phyloP scores from a whole-genome alignment of 768 basidiomycete genomes.

The Termitomyces titanicus region DNA sequence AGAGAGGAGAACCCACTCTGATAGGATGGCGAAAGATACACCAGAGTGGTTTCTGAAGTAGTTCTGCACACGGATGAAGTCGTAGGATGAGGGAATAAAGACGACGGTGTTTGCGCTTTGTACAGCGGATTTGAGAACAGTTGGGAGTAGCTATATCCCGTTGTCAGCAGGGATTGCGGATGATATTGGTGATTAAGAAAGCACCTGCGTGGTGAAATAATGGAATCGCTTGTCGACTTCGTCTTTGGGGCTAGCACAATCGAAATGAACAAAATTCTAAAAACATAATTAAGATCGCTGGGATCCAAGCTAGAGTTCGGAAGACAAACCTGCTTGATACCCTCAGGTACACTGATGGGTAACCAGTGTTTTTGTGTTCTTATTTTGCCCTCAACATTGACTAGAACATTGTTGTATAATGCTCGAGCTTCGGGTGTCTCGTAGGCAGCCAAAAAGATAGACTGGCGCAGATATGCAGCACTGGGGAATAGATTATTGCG shows the following conservation, averaged over 20 bases:
- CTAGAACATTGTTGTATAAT: constrained; percentile 69
- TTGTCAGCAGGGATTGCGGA: neutral
- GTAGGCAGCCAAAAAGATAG: constrained; percentile 80
- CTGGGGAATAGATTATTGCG: constrained; percentile 35
- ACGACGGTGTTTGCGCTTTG: constrained; percentile 86
- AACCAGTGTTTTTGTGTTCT: constrained; percentile 65
- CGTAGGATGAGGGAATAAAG: constrained; percentile 93
- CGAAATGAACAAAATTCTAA: constrained; percentile 74
- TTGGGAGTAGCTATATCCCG: constrained; percentile 63
- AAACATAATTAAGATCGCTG: neutral
- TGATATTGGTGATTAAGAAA: neutral
- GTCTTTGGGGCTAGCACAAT: constrained; percentile 62
- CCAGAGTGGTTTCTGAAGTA: constrained; percentile 72
- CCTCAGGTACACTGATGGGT: constrained; percentile 76
- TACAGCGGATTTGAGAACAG: constrained; percentile 87
- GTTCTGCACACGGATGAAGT: constrained; percentile 90
- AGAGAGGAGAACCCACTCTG: constrained; percentile 65
- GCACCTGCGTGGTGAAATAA: constrained; percentile 85
- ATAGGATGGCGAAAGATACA: constrained; percentile 77
- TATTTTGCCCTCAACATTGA: constrained; percentile 84
- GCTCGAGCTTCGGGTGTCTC: constrained; percentile 87
- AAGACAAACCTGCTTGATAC: constrained; percentile 69
- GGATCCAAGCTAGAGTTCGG: neutral
- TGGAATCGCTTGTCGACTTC: constrained; percentile 87
- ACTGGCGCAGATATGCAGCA: constrained; percentile 83